Conservation (phyloP, 768 basidiomycete species). For the Phylloporus sp. region DNA sequence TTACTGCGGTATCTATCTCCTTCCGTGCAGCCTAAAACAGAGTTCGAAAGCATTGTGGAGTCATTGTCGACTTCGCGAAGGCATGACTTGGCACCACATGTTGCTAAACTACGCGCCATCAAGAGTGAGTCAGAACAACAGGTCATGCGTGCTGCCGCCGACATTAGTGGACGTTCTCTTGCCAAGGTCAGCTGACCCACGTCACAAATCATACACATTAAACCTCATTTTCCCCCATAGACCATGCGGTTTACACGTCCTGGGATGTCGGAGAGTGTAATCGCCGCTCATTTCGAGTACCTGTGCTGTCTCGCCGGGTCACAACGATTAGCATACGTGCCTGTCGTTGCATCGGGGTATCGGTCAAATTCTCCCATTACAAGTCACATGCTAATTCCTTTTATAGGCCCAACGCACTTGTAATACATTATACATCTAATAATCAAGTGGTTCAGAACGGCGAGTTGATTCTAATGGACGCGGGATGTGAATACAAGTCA, state of each 20-base stretch:
- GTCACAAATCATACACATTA: not conserved
- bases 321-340: slow-evolving; percentile 92
- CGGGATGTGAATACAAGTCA: slow-evolving; percentile 89
- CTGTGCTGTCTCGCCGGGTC: slow-evolving; percentile 74
- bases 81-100: slow-evolving; percentile 57
- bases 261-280: slow-evolving; percentile 53
- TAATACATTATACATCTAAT: slow-evolving; percentile 94
- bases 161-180: slow-evolving; percentile 83
- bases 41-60: slow-evolving; percentile 56
- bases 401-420: slow-evolving; percentile 75
- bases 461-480: slow-evolving; percentile 85
- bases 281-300: slow-evolving; percentile 89
- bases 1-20: slow-evolving; percentile 50
- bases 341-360: slow-evolving; percentile 94
- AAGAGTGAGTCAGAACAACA: slow-evolving; percentile 77
- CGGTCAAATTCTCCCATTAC: not conserved
- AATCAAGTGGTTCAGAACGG: slow-evolving; percentile 66
- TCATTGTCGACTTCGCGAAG: slow-evolving; percentile 45
- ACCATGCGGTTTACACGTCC: slow-evolving; percentile 76
- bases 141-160: slow-evolving; percentile 81
- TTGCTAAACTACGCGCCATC: slow-evolving; percentile 68
- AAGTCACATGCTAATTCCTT: not conserved
- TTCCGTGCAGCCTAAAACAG: slow-evolving; percentile 29
- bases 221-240: slow-evolving; percentile 34
- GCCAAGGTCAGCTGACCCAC: slow-evolving; percentile 55